Evolutionary conservation across 129 eudicot genomes (phyloP).

Genomic region (Heracleum sosnowskyi): DNA sequence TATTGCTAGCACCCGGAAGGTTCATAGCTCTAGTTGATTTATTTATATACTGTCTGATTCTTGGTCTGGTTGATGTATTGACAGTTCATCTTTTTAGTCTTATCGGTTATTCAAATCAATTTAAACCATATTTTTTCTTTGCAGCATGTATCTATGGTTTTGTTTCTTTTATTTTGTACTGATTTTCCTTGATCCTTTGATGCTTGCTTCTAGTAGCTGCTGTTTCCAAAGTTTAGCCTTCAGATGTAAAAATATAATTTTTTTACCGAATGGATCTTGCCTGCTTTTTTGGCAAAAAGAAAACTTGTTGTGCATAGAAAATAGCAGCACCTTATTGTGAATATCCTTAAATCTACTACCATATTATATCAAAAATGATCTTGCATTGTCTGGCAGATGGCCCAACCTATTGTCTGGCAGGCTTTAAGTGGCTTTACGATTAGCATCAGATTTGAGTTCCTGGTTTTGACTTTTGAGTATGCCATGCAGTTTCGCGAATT

Average conservation of each 20-base stretch:
- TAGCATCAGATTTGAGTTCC: too few relatives aligned
- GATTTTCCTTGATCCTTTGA: not conserved
- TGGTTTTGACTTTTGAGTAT: too few relatives aligned
- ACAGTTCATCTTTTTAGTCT: not conserved
- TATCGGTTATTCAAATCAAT: not conserved
- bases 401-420: slow-evolving; percentile 89
- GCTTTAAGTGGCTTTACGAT: slow-evolving; percentile 89
- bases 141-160: not conserved
- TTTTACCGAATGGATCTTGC: not conserved
- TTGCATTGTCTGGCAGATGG: slow-evolving; percentile 58
- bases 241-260: not conserved
- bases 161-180: not conserved
- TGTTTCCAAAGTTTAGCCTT: not conserved
- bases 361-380: not conserved
- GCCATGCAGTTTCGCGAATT: too few relatives aligned
- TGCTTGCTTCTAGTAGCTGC: not conserved
- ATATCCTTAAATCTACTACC: not conserved
- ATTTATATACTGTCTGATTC: too few relatives aligned
- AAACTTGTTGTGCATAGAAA: not conserved
- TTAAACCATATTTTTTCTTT: not conserved
- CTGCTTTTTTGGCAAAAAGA: not conserved
- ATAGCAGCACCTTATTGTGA: too few relatives aligned
- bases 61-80: not conserved
- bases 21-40: too few relatives aligned
- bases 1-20: too few relatives aligned